Base-by-base conservation (phyloP, 306 rosid species). In the Argentina anserina region DNA sequence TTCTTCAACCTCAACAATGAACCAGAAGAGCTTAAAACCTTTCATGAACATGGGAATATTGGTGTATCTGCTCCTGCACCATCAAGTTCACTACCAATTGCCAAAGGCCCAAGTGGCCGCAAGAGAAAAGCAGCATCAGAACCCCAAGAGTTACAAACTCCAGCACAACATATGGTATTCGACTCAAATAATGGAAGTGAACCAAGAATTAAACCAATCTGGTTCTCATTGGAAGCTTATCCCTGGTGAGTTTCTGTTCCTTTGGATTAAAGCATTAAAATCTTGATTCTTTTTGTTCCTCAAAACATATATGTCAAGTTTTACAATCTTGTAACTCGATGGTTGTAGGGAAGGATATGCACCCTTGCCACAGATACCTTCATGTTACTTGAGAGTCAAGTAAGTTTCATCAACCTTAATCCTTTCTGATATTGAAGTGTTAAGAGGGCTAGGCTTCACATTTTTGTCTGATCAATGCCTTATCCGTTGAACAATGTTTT, bases 221-320 rank as follows among this genome's bases (percentile, higher is more conserved):
- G 93, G 96, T 86, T 90, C 85, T 76, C 90, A 4, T 81, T 90
- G 65, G 66, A 86, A 70, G 85, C 96, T 83, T 59, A 29, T 82
- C 90, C 34, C 45, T 83, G 69, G 96, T 90, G 71, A 36, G 90
- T 69, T 67, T 67, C 39, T 39, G 3, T 63, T 72, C 50, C 65
- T 60, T 39, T 37, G 34, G 53, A 62, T 23, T 68, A 29, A 43
- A 65, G 29, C 55, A 15, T 61, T 21, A 34, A 67, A 65, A 69
- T 47, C 46, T 50, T 64, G 61, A 39, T 59, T 17, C n/a, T 58
- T 68, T 63, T 23, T 41, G 4, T 26, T 1, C 34, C 69, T 20
- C 50, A 23, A 6, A 11, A n/a, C 66, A 31, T 62, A 55, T 77
- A 37, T 77, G 13, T 39, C 74, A 39, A 45, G 18, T 80, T n/a